Evolutionary conservation across 2,329 filamentous ascomycete species (phyloP).

Genomic region (Hypoxylon sp.): DNA sequence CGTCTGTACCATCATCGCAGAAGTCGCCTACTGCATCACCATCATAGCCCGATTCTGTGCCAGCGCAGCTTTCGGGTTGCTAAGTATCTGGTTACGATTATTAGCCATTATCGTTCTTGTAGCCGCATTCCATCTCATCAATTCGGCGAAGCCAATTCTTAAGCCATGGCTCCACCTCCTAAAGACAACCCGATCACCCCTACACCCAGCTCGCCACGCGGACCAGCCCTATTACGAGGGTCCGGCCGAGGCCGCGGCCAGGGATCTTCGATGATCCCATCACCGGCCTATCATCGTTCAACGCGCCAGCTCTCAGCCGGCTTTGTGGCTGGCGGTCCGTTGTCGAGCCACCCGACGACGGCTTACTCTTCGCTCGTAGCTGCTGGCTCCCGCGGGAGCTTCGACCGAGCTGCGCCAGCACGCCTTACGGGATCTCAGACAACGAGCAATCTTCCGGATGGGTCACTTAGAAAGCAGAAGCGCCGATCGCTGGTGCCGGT

Average conservation of each 20-base stretch:
- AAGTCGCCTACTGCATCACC: neutral
- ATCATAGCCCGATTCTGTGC: neutral
- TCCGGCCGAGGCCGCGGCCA: conserved; percentile 2
- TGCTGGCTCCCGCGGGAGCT: conserved; percentile 25
- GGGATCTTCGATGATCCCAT: conserved; percentile 21
- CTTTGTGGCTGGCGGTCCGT: conserved; percentile 38
- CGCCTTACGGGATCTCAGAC: conserved; percentile 41
- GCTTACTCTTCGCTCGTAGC: conserved; percentile 11
- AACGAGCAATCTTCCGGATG: conserved; percentile 43
- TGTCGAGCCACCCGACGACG: conserved; percentile 36
- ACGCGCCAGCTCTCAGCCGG: conserved; percentile 49
- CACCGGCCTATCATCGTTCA: conserved; percentile 33
- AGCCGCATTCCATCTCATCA: neutral
- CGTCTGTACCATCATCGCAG: neutral
- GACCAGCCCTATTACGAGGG: neutral
- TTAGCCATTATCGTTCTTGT: neutral
- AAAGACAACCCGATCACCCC: neutral
- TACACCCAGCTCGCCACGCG: neutral
- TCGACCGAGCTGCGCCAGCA: conserved; percentile 7
- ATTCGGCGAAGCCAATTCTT: too few species aligned
- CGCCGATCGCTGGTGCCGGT: neutral
- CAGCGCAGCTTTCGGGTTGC: neutral
- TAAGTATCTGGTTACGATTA: neutral
- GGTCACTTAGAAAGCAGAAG: neutral
- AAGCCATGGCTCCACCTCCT: neutral